phyloP scores from a whole-genome alignment of 257 asterid genomes.

The Rhazya stricta region DNA sequence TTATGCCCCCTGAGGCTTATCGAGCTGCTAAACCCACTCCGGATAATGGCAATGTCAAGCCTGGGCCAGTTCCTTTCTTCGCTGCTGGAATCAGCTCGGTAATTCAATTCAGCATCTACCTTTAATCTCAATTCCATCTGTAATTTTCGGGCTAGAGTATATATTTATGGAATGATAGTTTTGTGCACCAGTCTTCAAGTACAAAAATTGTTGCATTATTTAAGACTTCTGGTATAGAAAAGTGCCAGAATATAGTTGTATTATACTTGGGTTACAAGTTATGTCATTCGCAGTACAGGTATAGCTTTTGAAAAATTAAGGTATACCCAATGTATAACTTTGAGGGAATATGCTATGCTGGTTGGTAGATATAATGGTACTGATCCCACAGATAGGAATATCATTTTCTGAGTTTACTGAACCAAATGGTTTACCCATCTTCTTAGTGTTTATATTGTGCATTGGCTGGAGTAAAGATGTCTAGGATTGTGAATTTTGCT shows the following conservation, averaged over 20 bases:
- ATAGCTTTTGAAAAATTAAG: background rate
- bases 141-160: background rate
- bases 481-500: background rate
- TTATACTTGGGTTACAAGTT: background rate
- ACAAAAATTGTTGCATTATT: background rate
- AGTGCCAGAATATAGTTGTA: background rate
- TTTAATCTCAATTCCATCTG: background rate
- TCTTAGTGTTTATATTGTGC: background rate
- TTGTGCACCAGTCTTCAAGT: background rate
- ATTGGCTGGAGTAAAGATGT: background rate
- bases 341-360: background rate
- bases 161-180: background rate
- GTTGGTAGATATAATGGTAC: background rate
- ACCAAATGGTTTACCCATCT: background rate
- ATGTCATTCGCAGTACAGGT: background rate
- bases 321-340: background rate
- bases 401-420: background rate
- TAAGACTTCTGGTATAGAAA: background rate
- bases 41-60: constrained; percentile 53
- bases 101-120: constrained; percentile 18
- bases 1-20: constrained; percentile 98
- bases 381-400: background rate
- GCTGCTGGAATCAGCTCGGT: constrained; percentile 99
- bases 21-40: constrained; percentile 81
- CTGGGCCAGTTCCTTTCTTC: constrained; percentile 87